A percentile compares a stretch with the other conserved stretches of the same genome.
These are phyloP conservation scores for Trypanosoma avium DNA, from an alignment of 208 protist species.

Conservation along the genomic window DNA sequence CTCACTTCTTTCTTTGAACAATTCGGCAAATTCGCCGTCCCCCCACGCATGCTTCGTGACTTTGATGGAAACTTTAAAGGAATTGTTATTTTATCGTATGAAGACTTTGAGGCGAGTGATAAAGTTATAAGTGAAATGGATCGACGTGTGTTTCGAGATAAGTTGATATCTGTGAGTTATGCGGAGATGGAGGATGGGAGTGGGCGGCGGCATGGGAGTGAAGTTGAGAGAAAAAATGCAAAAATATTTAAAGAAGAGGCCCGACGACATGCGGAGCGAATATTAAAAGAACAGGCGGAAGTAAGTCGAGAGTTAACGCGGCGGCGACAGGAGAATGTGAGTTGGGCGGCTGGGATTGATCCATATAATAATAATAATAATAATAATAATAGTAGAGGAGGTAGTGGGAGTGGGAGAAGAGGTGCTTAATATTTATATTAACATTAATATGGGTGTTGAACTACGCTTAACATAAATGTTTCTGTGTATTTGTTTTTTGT, in stretches of 20 bases:
- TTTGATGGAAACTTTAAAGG: slow-evolving; percentile 76
- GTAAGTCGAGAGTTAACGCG: slow-evolving; percentile 42
- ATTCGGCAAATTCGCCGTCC: slow-evolving; percentile 81
- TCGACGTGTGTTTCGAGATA: slow-evolving; percentile 60
- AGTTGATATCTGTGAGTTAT: slow-evolving; percentile 71
- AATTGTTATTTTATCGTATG: slow-evolving; percentile 75
- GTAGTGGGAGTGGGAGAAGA: background rate
- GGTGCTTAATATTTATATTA: no score
- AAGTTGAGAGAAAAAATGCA: slow-evolving; percentile 77
- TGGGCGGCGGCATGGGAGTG: slow-evolving; percentile 68
- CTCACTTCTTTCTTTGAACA: slow-evolving; percentile 75
- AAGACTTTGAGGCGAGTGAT: slow-evolving; percentile 70
- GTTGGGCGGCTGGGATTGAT: slow-evolving; percentile 57
- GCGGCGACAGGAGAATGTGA: slow-evolving; percentile 47
- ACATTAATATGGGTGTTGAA: no score
- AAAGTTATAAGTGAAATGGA: slow-evolving; percentile 75
- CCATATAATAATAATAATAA: slow-evolving; percentile 4
- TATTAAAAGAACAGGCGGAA: slow-evolving; percentile 46
- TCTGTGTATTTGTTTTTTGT: background rate
- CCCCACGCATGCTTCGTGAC: slow-evolving; percentile 80
- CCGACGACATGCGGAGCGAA: slow-evolving; percentile 57
- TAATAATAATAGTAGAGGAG: background rate
- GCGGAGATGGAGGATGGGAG: slow-evolving; percentile 84
- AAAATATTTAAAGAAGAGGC: slow-evolving; percentile 70
- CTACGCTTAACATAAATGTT: background rate